phyloP scores from a whole-genome alignment of 169 alveolate genomes.

The Cryptosporidium bovis region DNA sequence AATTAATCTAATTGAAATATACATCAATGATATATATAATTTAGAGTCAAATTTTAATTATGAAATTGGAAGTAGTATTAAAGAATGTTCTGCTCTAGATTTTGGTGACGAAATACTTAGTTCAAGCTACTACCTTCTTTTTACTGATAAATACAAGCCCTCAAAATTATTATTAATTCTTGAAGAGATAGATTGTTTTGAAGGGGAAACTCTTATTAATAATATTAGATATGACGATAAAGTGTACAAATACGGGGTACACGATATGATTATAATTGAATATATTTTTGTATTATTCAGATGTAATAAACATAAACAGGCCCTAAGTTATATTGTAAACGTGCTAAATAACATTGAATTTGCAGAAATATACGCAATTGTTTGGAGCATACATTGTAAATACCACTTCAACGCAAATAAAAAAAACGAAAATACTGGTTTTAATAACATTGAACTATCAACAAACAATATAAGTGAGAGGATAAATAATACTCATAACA shows the following conservation, averaged over 20 bases:
- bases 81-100: background rate
- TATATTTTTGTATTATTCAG: constrained; percentile 48
- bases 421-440: background rate
- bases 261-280: constrained; percentile 38
- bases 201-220: constrained; percentile 4
- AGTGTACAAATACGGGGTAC: background rate
- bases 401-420: background rate
- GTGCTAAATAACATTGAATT: constrained; percentile 18
- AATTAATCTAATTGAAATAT: constrained; percentile 32
- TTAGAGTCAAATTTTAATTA: background rate
- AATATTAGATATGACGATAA: background rate
- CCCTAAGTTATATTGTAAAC: constrained; percentile 23
- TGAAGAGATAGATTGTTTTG: constrained; percentile 30
- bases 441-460: background rate
- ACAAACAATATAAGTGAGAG: background rate
- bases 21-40: constrained; percentile 20
- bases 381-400: constrained; percentile 43
- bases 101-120: background rate
- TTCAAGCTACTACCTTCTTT: constrained; percentile 9
- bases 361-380: constrained; percentile 65
- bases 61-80: background rate
- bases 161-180: constrained; percentile 35
- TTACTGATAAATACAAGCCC: constrained; percentile 13
- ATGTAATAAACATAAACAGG: constrained; percentile 20
- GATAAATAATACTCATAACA: background rate